These are phyloP conservation scores for Stachybotrys chartarum DNA, from an alignment of 2,329 filamentous ascomycete species.

Conservation along the genomic window DNA sequence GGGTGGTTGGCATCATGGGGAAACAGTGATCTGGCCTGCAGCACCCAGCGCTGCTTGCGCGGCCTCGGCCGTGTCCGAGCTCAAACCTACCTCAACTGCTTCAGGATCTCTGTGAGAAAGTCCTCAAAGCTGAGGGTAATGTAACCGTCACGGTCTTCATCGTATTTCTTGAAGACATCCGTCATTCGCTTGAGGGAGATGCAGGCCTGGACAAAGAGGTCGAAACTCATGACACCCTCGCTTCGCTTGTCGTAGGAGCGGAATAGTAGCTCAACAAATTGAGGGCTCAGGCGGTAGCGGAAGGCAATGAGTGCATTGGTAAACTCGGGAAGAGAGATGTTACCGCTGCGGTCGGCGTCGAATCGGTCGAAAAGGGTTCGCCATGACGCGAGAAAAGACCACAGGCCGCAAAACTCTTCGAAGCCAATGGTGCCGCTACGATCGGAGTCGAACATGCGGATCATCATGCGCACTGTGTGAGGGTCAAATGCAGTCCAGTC, in stretches of 20 bases:
- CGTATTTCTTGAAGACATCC: slow-evolving; percentile 98
- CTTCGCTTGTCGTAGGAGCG: slow-evolving; percentile 76
- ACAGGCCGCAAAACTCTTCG: slow-evolving; percentile 91
- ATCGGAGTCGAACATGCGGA: slow-evolving; percentile 97
- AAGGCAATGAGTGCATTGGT: slow-evolving; percentile 86
- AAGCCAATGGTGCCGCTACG: slow-evolving; percentile 85
- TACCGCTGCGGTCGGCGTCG: slow-evolving; percentile 78
- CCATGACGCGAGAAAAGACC: slow-evolving; percentile 95
- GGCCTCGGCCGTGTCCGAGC: neutral
- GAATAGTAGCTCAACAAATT: slow-evolving; percentile 82
- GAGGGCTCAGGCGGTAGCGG: slow-evolving; percentile 79
- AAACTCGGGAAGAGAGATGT: slow-evolving; percentile 82
- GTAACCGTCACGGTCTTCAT: slow-evolving; percentile 92
- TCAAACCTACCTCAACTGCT: slow-evolving; percentile 45
- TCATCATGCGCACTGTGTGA: slow-evolving; percentile 97
- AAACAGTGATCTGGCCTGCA: too few species aligned
- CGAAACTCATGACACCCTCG: slow-evolving; percentile 75
- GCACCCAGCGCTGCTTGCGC: neutral
- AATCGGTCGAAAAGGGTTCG: slow-evolving; percentile 91
- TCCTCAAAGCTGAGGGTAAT: slow-evolving; percentile 79
- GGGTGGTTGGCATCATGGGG: too few species aligned
- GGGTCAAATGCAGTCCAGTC: slow-evolving; percentile 92
- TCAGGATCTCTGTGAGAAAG: slow-evolving; percentile 63
- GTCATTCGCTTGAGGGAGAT: slow-evolving; percentile 98
- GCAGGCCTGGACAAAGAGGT: slow-evolving; percentile 95